phyloP scores from a whole-genome alignment of 108 stramenopile species.

The Nannochloropsis salina region DNA sequence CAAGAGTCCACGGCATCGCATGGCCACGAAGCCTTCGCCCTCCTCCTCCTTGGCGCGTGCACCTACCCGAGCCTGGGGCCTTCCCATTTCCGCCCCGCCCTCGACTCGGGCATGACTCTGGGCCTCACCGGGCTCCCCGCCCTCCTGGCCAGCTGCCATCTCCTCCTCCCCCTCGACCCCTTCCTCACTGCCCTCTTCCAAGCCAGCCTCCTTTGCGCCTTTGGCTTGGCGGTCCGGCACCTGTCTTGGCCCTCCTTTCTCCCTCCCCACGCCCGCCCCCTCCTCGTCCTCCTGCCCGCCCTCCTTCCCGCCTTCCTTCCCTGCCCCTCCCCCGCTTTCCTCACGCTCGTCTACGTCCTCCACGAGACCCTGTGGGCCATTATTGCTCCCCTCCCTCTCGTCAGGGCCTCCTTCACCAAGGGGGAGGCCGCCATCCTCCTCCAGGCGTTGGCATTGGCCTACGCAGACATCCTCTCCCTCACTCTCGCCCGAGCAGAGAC shows the following conservation, averaged over 20 bases:
- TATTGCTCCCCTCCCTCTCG: not conserved
- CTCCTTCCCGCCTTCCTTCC: not conserved
- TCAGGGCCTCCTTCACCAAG: not conserved
- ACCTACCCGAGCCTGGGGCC: not conserved
- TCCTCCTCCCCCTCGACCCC: not conserved
- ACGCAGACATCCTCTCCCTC: not conserved
- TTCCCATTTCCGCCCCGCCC: not conserved
- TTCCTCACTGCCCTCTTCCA: constrained; percentile 5
- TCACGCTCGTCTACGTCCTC: not conserved
- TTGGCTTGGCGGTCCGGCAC: not conserved
- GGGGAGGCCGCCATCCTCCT: not conserved
- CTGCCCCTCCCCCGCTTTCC: not conserved
- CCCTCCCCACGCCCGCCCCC: not conserved
- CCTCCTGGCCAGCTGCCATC: not conserved
- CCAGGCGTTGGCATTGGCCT: not conserved
- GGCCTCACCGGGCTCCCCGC: not conserved
- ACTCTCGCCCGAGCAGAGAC: not conserved
- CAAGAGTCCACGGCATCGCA: too few species aligned
- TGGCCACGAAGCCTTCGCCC: not conserved
- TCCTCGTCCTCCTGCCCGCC: not conserved
- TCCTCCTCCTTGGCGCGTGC: not conserved
- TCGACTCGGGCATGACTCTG: not conserved
- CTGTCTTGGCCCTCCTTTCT: not conserved
- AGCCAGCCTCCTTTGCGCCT: not conserved
- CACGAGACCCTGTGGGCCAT: not conserved